Percentiles rank a stretch among this genome's conserved stretches.
Evolutionary conservation across 202 grass and related monocot genomes (phyloP).

Genomic region (Brachypodium distachyon): DNA sequence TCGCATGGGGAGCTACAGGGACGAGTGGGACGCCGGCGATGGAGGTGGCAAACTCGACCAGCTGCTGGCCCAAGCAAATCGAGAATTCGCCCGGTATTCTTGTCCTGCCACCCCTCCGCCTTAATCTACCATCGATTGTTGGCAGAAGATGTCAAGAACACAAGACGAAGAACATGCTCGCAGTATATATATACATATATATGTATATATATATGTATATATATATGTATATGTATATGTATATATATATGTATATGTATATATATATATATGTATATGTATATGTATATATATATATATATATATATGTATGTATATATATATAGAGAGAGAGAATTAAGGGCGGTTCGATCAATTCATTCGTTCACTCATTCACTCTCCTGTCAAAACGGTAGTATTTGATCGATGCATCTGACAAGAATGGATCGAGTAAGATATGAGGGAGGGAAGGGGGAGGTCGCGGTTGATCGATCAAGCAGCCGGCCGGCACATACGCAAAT

Average conservation of each 20-base stretch:
- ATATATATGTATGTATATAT: no score
- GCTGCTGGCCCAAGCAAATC: background rate
- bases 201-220: no score
- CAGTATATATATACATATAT: no score
- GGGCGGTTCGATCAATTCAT: background rate
- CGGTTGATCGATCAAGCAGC: background rate
- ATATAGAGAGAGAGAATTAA: background rate
- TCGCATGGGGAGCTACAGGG: background rate
- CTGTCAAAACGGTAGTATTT: background rate
- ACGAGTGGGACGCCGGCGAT: background rate
- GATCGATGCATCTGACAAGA: background rate
- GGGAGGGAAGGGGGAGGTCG: background rate
- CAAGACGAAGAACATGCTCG: no score
- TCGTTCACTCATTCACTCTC: no score
- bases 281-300: no score
- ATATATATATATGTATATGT: no score
- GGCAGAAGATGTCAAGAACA: background rate
- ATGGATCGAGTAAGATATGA: background rate
- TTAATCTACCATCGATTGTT: background rate
- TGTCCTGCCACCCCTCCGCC: background rate
- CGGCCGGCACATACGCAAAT: no score
- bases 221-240: no score
- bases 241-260: no score
- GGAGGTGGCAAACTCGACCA: no score
- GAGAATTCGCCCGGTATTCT: background rate